Conservation (phyloP, 1,284 basidiomycete species). For the Vanrija humicola region DNA sequence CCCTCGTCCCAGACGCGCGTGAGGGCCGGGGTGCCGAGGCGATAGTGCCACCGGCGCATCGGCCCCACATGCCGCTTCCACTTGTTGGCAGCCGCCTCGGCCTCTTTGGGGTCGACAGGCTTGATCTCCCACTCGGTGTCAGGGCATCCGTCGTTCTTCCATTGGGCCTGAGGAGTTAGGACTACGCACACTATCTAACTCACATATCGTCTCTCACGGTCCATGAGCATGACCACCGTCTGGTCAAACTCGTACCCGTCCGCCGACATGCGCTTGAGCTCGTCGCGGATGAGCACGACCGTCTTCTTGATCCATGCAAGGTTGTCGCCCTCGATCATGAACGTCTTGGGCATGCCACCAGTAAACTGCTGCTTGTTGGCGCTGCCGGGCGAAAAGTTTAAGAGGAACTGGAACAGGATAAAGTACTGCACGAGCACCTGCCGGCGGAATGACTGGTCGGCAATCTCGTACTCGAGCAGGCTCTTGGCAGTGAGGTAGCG, state of each 20-base stretch:
- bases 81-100: slow-evolving; percentile 11
- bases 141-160: slow-evolving; percentile 46
- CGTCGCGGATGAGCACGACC: slow-evolving; percentile 28
- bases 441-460: slow-evolving; percentile 45
- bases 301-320: slow-evolving; percentile 34
- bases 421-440: slow-evolving; percentile 48
- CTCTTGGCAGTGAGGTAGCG: slow-evolving; percentile 42
- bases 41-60: slow-evolving; percentile 25
- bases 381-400: slow-evolving; percentile 37
- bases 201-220: slow-evolving; percentile 38
- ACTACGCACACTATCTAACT: not conserved
- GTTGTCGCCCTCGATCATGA: slow-evolving; percentile 34
- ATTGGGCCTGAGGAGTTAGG: slow-evolving; percentile 30
- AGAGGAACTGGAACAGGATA: slow-evolving; percentile 47
- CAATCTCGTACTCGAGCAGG: slow-evolving; percentile 39
- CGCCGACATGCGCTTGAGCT: slow-evolving; percentile 31
- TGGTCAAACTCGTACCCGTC: slow-evolving; percentile 37
- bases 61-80: slow-evolving; percentile 23
- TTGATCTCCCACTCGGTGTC: slow-evolving; percentile 37
- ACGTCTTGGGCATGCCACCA: slow-evolving; percentile 43
- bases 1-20: slow-evolving; percentile 32
- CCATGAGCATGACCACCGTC: slow-evolving; percentile 36
- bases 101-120: slow-evolving; percentile 17
- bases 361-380: slow-evolving; percentile 41
- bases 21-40: slow-evolving; percentile 38